phyloP scores from a whole-genome alignment of 2,329 filamentous ascomycete species.

The Scopulariopsis brevicaulis region DNA sequence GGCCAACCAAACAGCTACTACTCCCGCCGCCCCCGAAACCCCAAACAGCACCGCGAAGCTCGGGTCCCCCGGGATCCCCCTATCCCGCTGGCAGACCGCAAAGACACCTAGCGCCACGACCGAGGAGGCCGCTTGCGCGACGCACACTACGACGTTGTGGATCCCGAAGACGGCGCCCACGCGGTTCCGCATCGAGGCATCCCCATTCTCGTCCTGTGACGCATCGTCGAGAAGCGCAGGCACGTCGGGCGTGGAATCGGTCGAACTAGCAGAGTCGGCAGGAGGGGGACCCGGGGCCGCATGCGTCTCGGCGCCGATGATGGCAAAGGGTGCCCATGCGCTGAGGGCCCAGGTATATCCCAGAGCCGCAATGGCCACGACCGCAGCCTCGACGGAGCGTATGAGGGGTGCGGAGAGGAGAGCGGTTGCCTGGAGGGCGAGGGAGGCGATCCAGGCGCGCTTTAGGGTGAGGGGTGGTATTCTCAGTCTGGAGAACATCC shows the following conservation, averaged over 20 bases:
- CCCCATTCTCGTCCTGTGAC: neutral
- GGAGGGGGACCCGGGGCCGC: neutral
- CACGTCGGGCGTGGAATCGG: too few relatives aligned
- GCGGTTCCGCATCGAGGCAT: conserved; percentile 42
- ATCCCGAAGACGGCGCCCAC: conserved; percentile 87
- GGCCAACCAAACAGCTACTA: conserved; percentile 67
- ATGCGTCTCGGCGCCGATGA: conserved; percentile 68
- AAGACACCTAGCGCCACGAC: conserved; percentile 78
- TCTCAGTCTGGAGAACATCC: conserved; percentile 45
- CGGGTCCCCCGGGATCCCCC: conserved; percentile 73
- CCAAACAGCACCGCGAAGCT: conserved; percentile 81
- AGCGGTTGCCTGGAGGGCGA: conserved; percentile 70
- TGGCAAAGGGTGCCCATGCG: conserved; percentile 89
- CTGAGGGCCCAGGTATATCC: conserved; percentile 90
- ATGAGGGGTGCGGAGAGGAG: conserved; percentile 82
- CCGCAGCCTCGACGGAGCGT: conserved; percentile 57
- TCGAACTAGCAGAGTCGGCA: neutral
- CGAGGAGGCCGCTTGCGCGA: conserved; percentile 85
- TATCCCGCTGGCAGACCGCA: conserved; percentile 73
- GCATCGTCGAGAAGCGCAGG: neutral
- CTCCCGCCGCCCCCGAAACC: conserved; percentile 67
- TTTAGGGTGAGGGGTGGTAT: conserved; percentile 81
- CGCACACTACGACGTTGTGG: conserved; percentile 88
- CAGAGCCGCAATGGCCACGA: conserved; percentile 65
- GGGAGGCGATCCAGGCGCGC: conserved; percentile 74